Evolutionary conservation across 495 filamentous ascomycete species (phyloP).

Genomic region (Penicillium ochrochloron): DNA sequence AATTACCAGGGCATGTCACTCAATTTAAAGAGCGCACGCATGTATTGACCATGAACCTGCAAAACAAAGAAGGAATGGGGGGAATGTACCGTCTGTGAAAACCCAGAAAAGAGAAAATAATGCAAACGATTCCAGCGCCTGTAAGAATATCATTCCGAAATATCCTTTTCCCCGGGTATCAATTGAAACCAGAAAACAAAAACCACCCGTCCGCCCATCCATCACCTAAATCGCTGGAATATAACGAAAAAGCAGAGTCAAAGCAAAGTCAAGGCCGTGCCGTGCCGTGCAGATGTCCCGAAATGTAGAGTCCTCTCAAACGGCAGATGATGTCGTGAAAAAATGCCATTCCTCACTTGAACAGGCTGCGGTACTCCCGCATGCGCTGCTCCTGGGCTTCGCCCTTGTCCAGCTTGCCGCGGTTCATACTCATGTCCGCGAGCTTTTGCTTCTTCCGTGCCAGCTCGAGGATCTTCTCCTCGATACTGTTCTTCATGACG

Average conservation of each 20-base stretch:
- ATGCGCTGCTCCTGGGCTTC: conserved; percentile 78
- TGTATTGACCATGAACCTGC: neutral
- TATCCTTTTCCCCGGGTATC: conserved; percentile 24
- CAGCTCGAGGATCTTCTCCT: conserved; percentile 89
- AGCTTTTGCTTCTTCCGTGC: conserved; percentile 90
- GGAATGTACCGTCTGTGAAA: conserved; percentile 1
- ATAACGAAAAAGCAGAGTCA: conserved; percentile 3
- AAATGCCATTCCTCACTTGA: conserved; percentile 57
- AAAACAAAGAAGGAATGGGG: neutral
- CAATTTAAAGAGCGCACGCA: neutral
- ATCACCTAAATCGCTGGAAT: conserved; percentile 1
- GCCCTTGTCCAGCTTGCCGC: conserved; percentile 68
- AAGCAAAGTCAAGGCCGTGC: too few relatives aligned
- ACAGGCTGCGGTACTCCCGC: conserved; percentile 80
- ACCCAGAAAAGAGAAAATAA: neutral
- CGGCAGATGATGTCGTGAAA: conserved; percentile 4
- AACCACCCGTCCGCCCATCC: neutral
- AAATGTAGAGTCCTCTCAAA: neutral
- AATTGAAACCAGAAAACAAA: conserved; percentile 16
- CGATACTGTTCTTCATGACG: conserved; percentile 88
- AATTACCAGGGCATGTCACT: neutral
- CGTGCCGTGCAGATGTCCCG: neutral
- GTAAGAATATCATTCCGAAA: conserved; percentile 9
- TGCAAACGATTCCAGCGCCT: conserved; percentile 11
- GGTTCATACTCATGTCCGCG: conserved; percentile 82